Base-by-base conservation (phyloP, 805 yeast genomes). In the Torulaspora microellipsoides region DNA sequence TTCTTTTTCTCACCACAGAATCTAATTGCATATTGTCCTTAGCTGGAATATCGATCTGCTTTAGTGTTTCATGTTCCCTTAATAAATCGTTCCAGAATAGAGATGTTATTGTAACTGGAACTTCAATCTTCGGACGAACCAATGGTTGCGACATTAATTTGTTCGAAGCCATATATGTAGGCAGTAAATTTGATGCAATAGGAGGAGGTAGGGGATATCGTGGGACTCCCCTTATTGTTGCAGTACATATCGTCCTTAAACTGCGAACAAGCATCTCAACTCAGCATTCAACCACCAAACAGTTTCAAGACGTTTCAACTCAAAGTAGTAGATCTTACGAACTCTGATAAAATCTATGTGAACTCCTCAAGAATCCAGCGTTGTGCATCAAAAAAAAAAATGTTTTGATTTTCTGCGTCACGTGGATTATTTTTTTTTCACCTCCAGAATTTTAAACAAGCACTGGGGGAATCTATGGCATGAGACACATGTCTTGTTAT, bases 1-100 rank as follows among this genome's bases (percentile, higher is more conserved):
- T 79, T 72, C 99, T 81, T 63, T 85, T 85, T 66, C 93, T 77
- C 66, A 82, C 68, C 29, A 85, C 95, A 10, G 89, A 81, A 56
- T 85, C 88, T 55, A 77, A 60, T 48, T 71, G 58, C 56, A 78
- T 56, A 10, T 23, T 34, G 3, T n/a, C 29, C 11, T 34, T 28
- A 11, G 34, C 14, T 7, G 25, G 25, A 20, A 2, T 5, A 17
- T 11, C 31, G 9, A 23, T 14, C 27, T 28, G 35, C 23, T 23
- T 27, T 13, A 31, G 3, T 23, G 29, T 3, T 13, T 29, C 38
- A 17, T 13, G 34, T 27, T 28, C 34, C 17, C 31, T 40, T 17
- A 39, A 15, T 10, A 20, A 31, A 12, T 35, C 12, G 14, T 27
- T 34, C 43, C 43, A 40, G 11, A 8, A 10, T 15, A 28, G 11